phyloP scores from a whole-genome alignment of 768 basidiomycete species.

The Pulveroboletus ravenelii region DNA sequence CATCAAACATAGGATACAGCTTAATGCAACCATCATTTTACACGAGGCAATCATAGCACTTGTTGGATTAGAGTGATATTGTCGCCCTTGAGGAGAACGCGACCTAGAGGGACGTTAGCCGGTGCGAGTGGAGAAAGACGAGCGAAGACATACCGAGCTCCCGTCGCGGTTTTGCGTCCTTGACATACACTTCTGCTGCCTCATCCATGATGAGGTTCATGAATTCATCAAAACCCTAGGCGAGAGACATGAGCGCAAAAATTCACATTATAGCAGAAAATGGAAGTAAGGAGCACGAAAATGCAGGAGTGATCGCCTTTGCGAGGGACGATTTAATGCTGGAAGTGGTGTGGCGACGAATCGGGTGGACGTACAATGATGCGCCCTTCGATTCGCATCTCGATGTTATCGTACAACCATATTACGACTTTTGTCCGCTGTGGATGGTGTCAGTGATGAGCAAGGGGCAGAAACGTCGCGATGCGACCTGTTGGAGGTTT shows the following conservation, averaged over 20 bases:
- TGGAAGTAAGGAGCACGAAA: not conserved
- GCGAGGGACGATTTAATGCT: constrained; percentile 38
- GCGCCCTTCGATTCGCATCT: constrained; percentile 93
- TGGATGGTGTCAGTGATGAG: constrained; percentile 10
- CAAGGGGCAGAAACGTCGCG: not conserved
- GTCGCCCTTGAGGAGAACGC: constrained; percentile 94
- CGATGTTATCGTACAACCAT: constrained; percentile 96
- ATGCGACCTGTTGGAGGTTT: constrained; percentile 78
- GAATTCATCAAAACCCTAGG: constrained; percentile 97
- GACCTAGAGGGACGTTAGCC: constrained; percentile 47
- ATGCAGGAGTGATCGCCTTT: constrained; percentile 29
- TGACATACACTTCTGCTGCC: constrained; percentile 86
- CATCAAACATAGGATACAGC: constrained; percentile 20
- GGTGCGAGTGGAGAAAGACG: not conserved
- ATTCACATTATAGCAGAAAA: not conserved
- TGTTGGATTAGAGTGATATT: constrained; percentile 98
- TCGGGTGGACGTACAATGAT: constrained; percentile 74
- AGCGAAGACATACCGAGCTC: constrained; percentile 64
- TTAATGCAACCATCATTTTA: constrained; percentile 13
- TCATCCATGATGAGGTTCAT: constrained; percentile 98
- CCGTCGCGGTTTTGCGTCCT: constrained; percentile 79
- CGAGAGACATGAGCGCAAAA: constrained; percentile 21
- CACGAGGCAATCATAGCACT: constrained; percentile 28
- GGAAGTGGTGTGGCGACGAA: constrained; percentile 25
- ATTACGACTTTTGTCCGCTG: constrained; percentile 83